Percentiles rank a stretch among this genome's conserved stretches.
Conservation (phyloP, 305 asterid genomes). For the Fraxinus platypoda region DNA sequence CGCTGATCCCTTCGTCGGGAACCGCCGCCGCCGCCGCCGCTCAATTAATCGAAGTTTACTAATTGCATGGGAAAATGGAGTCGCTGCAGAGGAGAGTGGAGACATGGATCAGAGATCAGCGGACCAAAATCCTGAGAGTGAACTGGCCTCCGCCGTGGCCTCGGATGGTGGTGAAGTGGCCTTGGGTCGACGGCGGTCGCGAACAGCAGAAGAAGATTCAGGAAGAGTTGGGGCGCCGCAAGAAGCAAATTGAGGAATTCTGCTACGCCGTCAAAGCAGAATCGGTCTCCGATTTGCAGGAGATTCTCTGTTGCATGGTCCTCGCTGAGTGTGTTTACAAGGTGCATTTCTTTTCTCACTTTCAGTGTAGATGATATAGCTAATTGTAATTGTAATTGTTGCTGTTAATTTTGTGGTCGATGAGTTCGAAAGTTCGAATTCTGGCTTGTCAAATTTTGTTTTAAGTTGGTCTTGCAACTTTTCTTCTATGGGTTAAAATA, state of each 20-base stretch:
- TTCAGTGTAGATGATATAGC: background rate
- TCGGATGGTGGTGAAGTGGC: conserved; percentile 71
- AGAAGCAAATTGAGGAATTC: conserved; percentile 76
- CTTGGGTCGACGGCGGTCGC: conserved; percentile 73
- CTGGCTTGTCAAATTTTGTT: background rate
- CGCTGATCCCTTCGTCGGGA: conserved; percentile 26
- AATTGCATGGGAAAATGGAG: conserved; percentile 74
- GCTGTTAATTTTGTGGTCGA: background rate
- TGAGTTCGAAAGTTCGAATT: background rate
- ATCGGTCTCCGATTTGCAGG: conserved; percentile 85
- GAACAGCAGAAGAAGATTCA: conserved; percentile 65
- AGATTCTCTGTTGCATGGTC: conserved; percentile 94
- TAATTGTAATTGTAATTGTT: background rate
- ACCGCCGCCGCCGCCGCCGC: background rate
- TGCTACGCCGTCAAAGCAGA: conserved; percentile 86
- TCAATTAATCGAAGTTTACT: conserved; percentile 35
- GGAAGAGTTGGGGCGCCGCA: conserved; percentile 66
- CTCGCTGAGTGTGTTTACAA: conserved; percentile 95
- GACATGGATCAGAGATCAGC: conserved; percentile 90
- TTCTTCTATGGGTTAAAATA: conserved; percentile 4
- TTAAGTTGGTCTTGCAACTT: background rate
- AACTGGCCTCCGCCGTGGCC: conserved; percentile 87
- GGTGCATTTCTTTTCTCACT: conserved; percentile 38
- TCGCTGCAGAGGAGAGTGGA: conserved; percentile 73
- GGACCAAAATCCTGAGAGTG: conserved; percentile 63